Conservation (phyloP, 139 green algal genomes). For the Chlamydomonas eustigma region DNA sequence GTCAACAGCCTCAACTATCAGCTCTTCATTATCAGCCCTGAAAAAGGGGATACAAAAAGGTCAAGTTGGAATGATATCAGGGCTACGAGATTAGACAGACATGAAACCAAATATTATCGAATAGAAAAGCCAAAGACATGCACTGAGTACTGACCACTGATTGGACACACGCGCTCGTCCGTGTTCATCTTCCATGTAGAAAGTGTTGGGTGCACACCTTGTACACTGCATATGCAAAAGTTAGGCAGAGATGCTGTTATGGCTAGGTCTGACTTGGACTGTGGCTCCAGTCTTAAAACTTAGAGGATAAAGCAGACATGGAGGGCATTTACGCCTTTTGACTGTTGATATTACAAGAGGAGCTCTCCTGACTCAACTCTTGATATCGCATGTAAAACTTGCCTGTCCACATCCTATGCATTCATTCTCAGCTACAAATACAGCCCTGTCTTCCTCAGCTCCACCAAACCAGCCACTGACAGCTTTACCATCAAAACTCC, state of each 20-base stretch:
- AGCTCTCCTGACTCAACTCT: no score
- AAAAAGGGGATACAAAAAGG: no score
- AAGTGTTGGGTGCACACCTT: conserved; percentile 16
- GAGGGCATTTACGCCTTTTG: no score
- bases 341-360: no score
- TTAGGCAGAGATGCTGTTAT: neutral
- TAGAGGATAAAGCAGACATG: no score
- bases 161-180: conserved; percentile 32
- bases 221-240: conserved; percentile 22
- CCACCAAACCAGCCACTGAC: conserved; percentile 26
- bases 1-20: neutral
- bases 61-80: no score
- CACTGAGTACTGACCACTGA: conserved; percentile 31
- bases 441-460: conserved; percentile 22
- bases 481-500: conserved; percentile 22
- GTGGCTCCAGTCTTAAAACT: neutral
- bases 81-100: neutral
- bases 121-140: no score
- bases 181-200: conserved; percentile 40
- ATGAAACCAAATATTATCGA: neutral
- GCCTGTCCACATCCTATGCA: conserved; percentile 28
- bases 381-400: no score
- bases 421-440: conserved; percentile 46
- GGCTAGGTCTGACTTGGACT: neutral
- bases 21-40: neutral